Evolutionary conservation across 2,329 filamentous ascomycete species (phyloP), one percentile per base, ranked within the genome.

Genomic region (Trichophyton benhamiae): DNA sequence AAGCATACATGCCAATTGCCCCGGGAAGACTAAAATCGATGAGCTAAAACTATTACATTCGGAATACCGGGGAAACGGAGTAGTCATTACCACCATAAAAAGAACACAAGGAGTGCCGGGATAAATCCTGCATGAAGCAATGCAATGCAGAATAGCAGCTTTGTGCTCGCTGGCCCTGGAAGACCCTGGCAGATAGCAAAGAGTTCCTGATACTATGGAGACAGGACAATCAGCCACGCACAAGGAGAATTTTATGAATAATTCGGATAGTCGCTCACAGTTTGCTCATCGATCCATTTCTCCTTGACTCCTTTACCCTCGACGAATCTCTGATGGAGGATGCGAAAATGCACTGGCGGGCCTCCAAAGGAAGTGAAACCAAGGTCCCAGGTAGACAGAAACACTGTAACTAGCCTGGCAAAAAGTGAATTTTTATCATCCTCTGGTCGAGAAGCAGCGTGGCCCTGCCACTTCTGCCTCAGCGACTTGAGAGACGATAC

Each of bases 131-230:
- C 80, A 63, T 83, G 84, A 6, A 88, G 79, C n/a, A 87, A 71
- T 42, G 84, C 83, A 44, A 89, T 83, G 63, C 82, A 87, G 63
- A 87, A 89, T 0, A 83, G 69, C 82, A 89, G 86, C 68, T 89
- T 89, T 1, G 87, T 89, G 64, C 82, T 86, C 0, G 66, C 86
- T 0, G 87, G 87, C 0, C 87, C 87, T 0, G 83, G 84, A 2
- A 89, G 76, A 0, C 83, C 83, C 72, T 89, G 86, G n/a, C 80
- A 83, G 55, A 89, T 74, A 22, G 83, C 85, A 70, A 90, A 89
- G 0, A 89, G 78, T 67, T 89, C 87, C 70, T 87, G 84, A 71
- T 86, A 89, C 83, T 87, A 58, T 48, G 49, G 22, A 55, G 52
- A 57, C 7, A 2, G 11, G 55, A 57, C 7, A 2, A 11, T 38